Evolutionary conservation across 768 basidiomycete species (phyloP).

Genomic region (Strobilomyces echinocephalus): DNA sequence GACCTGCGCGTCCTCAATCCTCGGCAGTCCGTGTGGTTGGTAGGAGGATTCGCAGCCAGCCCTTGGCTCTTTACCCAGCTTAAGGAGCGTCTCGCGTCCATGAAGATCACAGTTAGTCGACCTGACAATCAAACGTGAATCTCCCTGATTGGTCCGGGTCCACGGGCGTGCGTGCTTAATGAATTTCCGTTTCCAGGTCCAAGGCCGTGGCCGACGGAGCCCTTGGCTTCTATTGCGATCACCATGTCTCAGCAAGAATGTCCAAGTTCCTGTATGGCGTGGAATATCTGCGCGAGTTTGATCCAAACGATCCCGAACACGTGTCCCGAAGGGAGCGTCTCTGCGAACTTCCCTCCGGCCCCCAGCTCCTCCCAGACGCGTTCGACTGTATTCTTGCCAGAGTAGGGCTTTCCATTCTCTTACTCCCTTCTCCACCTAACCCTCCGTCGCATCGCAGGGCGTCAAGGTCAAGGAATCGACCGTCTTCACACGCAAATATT

Average conservation of each 20-base stretch:
- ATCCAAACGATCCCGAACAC: constrained; percentile 64
- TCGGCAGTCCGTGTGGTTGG: constrained; percentile 70
- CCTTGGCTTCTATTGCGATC: constrained; percentile 80
- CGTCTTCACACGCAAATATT: constrained; percentile 78
- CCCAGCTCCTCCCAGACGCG: constrained; percentile 72
- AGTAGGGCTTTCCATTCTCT: constrained; percentile 35
- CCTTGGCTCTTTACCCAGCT: constrained; percentile 76
- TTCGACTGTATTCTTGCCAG: constrained; percentile 76
- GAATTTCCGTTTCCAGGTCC: constrained; percentile 43
- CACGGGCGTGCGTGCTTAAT: neutral
- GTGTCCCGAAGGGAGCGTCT: constrained; percentile 56
- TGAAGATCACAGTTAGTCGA: constrained; percentile 59
- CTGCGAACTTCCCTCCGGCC: constrained; percentile 73
- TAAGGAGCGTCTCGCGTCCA: constrained; percentile 57
- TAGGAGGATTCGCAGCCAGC: constrained; percentile 80
- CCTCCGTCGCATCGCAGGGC: constrained; percentile 36
- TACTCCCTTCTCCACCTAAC: constrained; percentile 3
- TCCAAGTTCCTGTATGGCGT: constrained; percentile 82
- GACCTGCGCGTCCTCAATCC: constrained; percentile 8
- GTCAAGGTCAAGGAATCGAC: constrained; percentile 78
- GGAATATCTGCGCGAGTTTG: constrained; percentile 67
- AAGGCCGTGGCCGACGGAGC: constrained; percentile 85
- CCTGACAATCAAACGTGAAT: constrained; percentile 77
- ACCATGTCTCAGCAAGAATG: constrained; percentile 77
- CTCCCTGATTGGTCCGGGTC: constrained; percentile 4